Conservation (phyloP, 306 rosid species). For the Rosa rugosa region DNA sequence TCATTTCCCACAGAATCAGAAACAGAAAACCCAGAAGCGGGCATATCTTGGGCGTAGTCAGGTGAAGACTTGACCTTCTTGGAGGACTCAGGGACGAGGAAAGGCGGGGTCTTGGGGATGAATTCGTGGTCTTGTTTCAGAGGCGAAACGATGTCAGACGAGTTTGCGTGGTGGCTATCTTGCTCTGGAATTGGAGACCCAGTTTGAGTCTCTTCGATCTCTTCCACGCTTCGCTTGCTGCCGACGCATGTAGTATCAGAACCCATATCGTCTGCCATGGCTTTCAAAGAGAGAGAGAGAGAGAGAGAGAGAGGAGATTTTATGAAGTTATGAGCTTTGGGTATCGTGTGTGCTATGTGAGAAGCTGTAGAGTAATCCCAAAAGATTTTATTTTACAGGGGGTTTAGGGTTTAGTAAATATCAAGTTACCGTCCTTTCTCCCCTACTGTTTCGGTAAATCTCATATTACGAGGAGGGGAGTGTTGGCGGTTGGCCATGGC, state of each 20-base stretch:
- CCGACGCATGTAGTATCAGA: constrained; percentile 21
- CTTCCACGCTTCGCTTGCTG: constrained; percentile 13
- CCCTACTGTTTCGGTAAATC: too few relatives aligned
- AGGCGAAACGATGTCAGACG: constrained; percentile 7
- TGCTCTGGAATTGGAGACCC: neutral
- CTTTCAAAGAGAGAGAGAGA: constrained; percentile 4
- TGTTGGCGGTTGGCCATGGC: too few relatives aligned
- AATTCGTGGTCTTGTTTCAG: constrained; percentile 8
- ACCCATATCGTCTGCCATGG: constrained; percentile 22
- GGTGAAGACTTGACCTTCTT: constrained; percentile 23
- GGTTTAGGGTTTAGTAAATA: neutral
- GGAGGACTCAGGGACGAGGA: neutral
- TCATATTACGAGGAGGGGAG: too few relatives aligned
- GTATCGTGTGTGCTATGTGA: too few relatives aligned
- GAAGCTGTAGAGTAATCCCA: too few relatives aligned
- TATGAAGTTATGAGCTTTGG: neutral
- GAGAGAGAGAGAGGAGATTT: constrained; percentile 3
- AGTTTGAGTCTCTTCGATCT: too few relatives aligned
- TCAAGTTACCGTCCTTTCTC: too few relatives aligned
- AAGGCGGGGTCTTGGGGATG: neutral
- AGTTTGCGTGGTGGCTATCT: neutral
- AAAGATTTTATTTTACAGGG: neutral
- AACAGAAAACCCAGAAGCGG: constrained; percentile 3
- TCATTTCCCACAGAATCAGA: neutral
- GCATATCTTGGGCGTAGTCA: neutral